phyloP scores from a whole-genome alignment of 2,329 filamentous ascomycete genomes.

The Trichoderma breve region DNA sequence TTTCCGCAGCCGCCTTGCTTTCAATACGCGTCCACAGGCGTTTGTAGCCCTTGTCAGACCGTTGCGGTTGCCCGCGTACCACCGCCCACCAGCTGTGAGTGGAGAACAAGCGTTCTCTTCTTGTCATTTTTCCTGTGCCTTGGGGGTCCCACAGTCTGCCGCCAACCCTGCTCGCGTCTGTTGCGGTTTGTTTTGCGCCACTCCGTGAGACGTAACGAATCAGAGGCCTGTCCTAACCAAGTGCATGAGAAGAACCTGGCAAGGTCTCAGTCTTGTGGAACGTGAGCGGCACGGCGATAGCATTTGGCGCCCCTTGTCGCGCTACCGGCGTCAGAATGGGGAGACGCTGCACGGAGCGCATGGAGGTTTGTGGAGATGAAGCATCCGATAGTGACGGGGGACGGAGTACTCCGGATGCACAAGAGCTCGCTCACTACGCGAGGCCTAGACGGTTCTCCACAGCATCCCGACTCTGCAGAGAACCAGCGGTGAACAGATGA shows the following conservation, averaged over 20 bases:
- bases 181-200: conserved; percentile 18
- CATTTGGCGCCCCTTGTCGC: conserved; percentile 18
- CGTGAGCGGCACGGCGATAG: conserved; percentile 19
- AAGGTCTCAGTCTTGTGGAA: conserved; percentile 18
- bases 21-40: background rate
- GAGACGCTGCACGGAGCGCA: conserved; percentile 19
- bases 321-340: conserved; percentile 21
- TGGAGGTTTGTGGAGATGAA: conserved; percentile 15
- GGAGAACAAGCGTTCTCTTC: conserved; percentile 4
- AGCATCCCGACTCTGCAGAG: conserved; percentile 18
- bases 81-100: conserved; percentile 4
- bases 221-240: background rate
- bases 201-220: conserved; percentile 9
- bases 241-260: conserved; percentile 5
- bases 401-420: conserved; percentile 19
- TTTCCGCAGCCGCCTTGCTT: background rate
- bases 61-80: conserved; percentile 2
- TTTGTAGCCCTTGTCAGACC: background rate
- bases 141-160: conserved; percentile 7
- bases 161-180: conserved; percentile 16
- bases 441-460: conserved; percentile 17
- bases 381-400: conserved; percentile 18
- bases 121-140: background rate
- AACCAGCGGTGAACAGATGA: conserved; percentile 20
- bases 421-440: conserved; percentile 14